Evolutionary conservation across 2,329 filamentous ascomycete genomes (phyloP), one percentile per base, ranked within the genome.

Genomic region (Aspergillus fischeri): DNA sequence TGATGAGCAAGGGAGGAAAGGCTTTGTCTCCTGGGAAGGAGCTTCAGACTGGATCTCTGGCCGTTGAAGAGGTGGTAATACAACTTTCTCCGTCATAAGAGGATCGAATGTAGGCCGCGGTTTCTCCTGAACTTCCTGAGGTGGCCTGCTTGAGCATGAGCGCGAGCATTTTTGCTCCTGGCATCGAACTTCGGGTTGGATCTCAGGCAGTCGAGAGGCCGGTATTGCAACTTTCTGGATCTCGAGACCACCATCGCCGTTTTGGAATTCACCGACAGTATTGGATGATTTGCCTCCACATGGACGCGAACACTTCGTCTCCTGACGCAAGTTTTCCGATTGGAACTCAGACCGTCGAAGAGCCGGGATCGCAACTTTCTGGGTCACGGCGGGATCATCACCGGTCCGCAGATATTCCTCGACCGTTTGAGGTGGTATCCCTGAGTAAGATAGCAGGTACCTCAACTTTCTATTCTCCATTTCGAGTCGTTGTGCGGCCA

Each of bases 331-430:
- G 21, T 44, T 8, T 28, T 53, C 10, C 44, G 29, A 24, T 28
- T 51, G 27, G 7, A 17, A 17, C 14, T 52, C 53, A 6, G 51
- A 17, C 28, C 60, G 61, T 35, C 60, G 63, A 20, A 72, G 61
- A 32, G 69, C 67, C 20, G 73, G 73, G 27, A 75, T 75, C 1
- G 73, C 73, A 49, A 74, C 63, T 54, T 75, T 75, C 28, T 62
- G 63, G 20, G 59, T 58, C 27, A 61, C 49, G 2, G 48, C 57
- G 2, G 63, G 56, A 14, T 67, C 60, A 2, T 64, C 65, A 6
- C 51, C 63, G 3, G 59, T 45, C 4, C 60, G 57, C 7, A 73
- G 44, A 58, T 74, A 71, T 21, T 66, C 64, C 21, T 72, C 65
- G 20, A 73, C 51, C 9, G 63, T 53, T 10, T 59, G 58, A 14